A percentile compares a stretch with the other conserved stretches of the same genome.
These are phyloP conservation scores for Saussurea involucrata DNA, from an alignment of 129 eudicot species.

Conservation along the genomic window DNA sequence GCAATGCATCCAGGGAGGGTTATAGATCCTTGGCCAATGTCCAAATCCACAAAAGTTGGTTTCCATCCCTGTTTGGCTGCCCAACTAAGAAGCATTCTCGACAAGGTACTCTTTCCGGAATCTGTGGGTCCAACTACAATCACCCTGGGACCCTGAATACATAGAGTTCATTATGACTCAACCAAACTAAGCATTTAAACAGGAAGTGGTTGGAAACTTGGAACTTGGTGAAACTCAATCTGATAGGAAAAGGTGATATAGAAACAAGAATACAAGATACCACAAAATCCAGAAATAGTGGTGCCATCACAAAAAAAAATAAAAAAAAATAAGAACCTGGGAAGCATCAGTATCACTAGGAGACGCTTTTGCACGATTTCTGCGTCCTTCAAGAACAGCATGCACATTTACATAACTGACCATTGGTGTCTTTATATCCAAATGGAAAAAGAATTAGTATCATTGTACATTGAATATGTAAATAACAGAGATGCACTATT, in stretches of 20 bases:
- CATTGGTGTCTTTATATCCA: constrained; percentile 80
- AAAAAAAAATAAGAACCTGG: constrained; percentile 44
- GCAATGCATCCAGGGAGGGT: constrained; percentile 90
- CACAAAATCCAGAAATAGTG: background rate
- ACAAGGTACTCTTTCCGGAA: constrained; percentile 92
- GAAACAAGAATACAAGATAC: background rate
- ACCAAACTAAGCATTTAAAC: background rate
- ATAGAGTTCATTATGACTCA: background rate
- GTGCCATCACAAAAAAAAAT: background rate
- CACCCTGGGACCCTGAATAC: constrained; percentile 82
- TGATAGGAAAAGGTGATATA: background rate
- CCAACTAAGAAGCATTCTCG: constrained; percentile 99
- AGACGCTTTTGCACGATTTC: constrained; percentile 90
- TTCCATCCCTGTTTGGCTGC: constrained; percentile 99
- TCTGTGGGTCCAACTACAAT: constrained; percentile 98
- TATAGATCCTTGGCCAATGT: constrained; percentile 94
- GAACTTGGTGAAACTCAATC: background rate
- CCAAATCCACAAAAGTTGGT: constrained; percentile 95
- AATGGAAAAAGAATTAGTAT: background rate
- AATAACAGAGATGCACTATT: background rate
- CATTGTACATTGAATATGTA: background rate
- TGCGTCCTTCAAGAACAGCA: constrained; percentile 87
- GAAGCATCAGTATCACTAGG: constrained; percentile 77
- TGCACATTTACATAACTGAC: constrained; percentile 94
- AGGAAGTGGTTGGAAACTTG: background rate